Evolutionary conservation across 2,329 filamentous ascomycete species (phyloP).

Genomic region (Eurotiales sp.): DNA sequence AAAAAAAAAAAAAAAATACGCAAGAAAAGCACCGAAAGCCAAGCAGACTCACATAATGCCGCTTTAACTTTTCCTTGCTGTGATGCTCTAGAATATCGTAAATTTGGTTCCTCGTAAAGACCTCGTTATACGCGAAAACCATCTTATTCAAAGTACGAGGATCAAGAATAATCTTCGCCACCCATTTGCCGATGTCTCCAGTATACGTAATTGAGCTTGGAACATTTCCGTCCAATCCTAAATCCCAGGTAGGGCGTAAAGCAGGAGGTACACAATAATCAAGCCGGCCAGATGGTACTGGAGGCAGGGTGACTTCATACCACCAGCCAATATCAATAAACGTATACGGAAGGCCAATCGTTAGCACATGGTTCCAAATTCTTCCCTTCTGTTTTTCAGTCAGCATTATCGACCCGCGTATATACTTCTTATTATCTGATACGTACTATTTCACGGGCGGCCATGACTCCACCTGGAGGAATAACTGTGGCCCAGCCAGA

Average conservation of each 20-base stretch:
- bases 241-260: conserved; percentile 31
- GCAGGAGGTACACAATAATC: conserved; percentile 35
- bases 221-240: conserved; percentile 46
- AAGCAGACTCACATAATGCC: conserved; percentile 39
- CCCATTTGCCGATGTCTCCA: conserved; percentile 52
- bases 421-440: not conserved
- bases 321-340: conserved; percentile 58
- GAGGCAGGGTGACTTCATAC: conserved; percentile 49
- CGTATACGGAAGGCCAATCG: conserved; percentile 51
- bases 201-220: conserved; percentile 46
- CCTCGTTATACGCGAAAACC: conserved; percentile 49
- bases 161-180: conserved; percentile 51
- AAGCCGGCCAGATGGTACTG: conserved; percentile 44
- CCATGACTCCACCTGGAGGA: conserved; percentile 44
- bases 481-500: conserved; percentile 48
- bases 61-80: conserved; percentile 47
- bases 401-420: not conserved
- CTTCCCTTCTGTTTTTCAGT: conserved; percentile 45
- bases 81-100: conserved; percentile 45
- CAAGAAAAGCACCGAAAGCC: too few relatives aligned
- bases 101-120: conserved; percentile 47
- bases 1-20: too few relatives aligned
- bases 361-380: conserved; percentile 49
- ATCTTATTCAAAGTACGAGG: conserved; percentile 52
- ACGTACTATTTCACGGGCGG: conserved; percentile 38